Evolutionary conservation across 345 rosid species (phyloP).

Genomic region (Bruguiera parviflora): DNA sequence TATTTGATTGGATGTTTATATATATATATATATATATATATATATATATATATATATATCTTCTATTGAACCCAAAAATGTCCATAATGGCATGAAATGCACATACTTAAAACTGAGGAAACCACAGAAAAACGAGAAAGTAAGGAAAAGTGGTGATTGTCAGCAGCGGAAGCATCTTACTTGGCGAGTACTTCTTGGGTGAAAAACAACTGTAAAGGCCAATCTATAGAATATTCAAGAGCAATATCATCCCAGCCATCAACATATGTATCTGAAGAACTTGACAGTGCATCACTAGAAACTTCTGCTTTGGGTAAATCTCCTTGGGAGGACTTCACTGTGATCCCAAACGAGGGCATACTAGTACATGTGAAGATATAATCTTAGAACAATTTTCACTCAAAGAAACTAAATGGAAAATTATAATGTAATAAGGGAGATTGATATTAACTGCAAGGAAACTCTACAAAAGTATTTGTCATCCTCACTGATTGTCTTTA

Average conservation of each 20-base stretch:
- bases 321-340: constrained; percentile 64
- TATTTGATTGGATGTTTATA: too few relatives aligned
- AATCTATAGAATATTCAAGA: constrained; percentile 85
- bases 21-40: too few relatives aligned
- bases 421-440: not conserved
- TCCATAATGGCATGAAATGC: too few relatives aligned
- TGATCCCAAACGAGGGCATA: constrained; percentile 84
- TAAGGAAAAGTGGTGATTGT: not conserved
- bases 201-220: constrained; percentile 93
- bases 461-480: constrained; percentile 85
- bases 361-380: constrained; percentile 32
- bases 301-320: constrained; percentile 54
- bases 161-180: constrained; percentile 46
- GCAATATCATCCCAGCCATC: constrained; percentile 97
- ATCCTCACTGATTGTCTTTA: constrained; percentile 87
- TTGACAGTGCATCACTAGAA: constrained; percentile 31
- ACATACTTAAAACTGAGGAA: too few relatives aligned
- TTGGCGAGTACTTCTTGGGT: constrained; percentile 93
- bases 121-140: not conserved
- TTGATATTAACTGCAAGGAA: constrained; percentile 62
- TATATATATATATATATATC: too few relatives aligned
- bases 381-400: constrained; percentile 7
- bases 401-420: not conserved
- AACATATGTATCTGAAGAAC: constrained; percentile 49
- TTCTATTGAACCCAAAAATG: too few relatives aligned